A percentile compares a stretch with the other conserved stretches of the same genome.
These are phyloP conservation scores for Middelhovenomyces tepae DNA, from an alignment of 805 yeast genomes.

Conservation along the genomic window DNA sequence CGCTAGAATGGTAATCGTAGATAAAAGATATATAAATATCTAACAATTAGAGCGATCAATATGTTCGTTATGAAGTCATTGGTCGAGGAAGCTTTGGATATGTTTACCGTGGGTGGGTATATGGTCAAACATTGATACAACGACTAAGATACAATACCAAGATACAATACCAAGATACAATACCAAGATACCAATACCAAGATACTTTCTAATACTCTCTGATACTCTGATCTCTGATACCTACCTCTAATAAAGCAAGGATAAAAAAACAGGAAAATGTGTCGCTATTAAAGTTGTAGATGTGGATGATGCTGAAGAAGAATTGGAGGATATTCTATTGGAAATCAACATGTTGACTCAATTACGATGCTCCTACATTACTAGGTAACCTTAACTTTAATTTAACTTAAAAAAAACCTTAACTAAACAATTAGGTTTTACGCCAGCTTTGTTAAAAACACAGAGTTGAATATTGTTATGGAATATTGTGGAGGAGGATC, in stretches of 20 bases:
- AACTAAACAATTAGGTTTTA: too few species aligned
- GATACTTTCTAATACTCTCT: too few species aligned
- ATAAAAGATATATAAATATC: too few species aligned
- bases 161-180: too few species aligned
- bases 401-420: slow-evolving; percentile 1
- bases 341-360: slow-evolving; percentile 72
- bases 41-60: slow-evolving; percentile 4
- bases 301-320: slow-evolving; percentile 71
- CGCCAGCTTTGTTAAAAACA: slow-evolving; percentile 55
- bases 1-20: too few species aligned
- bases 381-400: slow-evolving; percentile 22
- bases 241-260: slow-evolving; percentile 22
- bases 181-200: too few species aligned
- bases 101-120: slow-evolving; percentile 14
- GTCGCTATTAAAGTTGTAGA: slow-evolving; percentile 87
- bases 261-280: slow-evolving; percentile 29
- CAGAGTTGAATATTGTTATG: slow-evolving; percentile 78
- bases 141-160: too few species aligned
- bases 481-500: slow-evolving; percentile 96
- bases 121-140: too few species aligned
- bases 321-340: slow-evolving; percentile 57
- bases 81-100: slow-evolving; percentile 21
- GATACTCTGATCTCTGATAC: too few species aligned
- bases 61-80: slow-evolving; percentile 10
- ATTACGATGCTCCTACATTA: slow-evolving; percentile 57